phyloP scores from a whole-genome alignment of 345 rosid genomes.

The Cardamine occulta region DNA sequence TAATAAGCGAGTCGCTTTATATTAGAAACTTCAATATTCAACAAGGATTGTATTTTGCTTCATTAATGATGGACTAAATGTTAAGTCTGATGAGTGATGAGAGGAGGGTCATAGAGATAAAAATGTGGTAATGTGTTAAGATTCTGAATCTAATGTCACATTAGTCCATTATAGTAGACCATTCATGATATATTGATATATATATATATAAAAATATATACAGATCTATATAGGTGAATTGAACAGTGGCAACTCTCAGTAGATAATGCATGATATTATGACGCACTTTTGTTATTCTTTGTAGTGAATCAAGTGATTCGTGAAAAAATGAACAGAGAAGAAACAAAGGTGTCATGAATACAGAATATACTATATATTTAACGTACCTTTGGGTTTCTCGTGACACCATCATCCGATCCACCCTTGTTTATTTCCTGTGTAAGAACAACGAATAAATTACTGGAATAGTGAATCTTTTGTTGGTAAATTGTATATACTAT shows the following conservation, averaged over 20 bases:
- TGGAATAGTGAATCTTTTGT: not conserved
- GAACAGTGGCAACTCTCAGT: not conserved
- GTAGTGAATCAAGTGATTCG: conserved; percentile 22
- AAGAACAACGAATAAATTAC: not conserved
- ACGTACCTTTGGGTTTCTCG: conserved; percentile 26
- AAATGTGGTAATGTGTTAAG: not conserved
- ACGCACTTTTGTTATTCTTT: not conserved
- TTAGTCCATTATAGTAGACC: not conserved
- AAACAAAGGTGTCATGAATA: conserved; percentile 17
- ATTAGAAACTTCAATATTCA: not conserved
- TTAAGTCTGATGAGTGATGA: not conserved
- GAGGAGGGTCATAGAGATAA: not conserved
- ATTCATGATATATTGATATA: not conserved
- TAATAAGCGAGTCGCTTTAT: no score
- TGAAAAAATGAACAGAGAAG: not conserved
- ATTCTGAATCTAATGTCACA: not conserved
- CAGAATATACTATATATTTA: not conserved
- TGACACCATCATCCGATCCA: conserved; percentile 16
- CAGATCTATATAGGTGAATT: not conserved
- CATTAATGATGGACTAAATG: not conserved
- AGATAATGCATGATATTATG: conserved; percentile 15
- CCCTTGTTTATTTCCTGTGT: not conserved
- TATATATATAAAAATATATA: not conserved
- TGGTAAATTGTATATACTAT: not conserved
- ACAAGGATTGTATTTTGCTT: not conserved